Evolutionary conservation across 2,329 filamentous ascomycete genomes (phyloP).

Genomic region (Balansia obtecta): DNA sequence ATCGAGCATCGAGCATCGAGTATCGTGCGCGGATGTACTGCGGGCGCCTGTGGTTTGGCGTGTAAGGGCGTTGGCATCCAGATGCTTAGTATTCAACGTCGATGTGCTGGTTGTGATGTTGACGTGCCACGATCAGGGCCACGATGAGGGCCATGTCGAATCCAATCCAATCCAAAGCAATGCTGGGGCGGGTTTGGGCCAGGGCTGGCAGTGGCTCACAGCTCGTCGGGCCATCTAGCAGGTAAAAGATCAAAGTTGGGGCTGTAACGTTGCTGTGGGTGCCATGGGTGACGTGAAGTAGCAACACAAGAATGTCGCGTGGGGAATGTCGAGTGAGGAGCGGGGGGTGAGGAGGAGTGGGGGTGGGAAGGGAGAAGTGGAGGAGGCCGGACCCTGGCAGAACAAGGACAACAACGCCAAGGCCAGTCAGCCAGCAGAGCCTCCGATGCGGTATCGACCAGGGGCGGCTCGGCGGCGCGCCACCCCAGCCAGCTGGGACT

Average conservation of each 20-base stretch:
- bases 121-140: neutral
- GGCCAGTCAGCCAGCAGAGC: neutral
- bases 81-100: neutral
- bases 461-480: neutral
- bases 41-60: neutral
- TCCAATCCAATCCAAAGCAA: no score
- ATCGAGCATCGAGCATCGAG: no score
- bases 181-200: neutral
- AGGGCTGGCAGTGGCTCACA: neutral
- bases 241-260: constrained; percentile 4
- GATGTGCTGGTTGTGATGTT: neutral
- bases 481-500: neutral
- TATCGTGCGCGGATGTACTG: neutral
- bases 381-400: neutral
- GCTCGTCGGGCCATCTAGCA: neutral
- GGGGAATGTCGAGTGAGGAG: no score
- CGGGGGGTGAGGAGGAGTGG: no score
- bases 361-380: no score
- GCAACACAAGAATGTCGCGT: no score
- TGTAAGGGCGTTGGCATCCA: neutral
- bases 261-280: constrained; percentile 15
- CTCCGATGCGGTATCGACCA: neutral
- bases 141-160: no score
- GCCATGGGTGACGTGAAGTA: constrained; percentile 1
- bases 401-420: no score